Evolutionary conservation across 257 asterid genomes (phyloP).

Genomic region (Apocynum venetum): DNA sequence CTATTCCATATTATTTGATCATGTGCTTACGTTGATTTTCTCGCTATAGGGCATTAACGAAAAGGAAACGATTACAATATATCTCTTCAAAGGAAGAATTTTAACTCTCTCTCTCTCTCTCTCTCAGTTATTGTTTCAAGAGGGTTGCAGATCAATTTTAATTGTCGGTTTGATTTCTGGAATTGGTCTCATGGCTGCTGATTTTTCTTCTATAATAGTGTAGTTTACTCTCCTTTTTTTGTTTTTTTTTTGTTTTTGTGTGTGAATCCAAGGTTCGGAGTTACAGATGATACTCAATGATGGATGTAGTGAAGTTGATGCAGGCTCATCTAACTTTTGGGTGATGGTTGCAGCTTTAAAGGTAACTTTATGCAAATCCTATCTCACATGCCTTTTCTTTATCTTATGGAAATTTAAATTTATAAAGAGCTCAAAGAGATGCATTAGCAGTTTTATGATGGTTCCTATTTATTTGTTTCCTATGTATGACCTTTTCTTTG

Average conservation of each 20-base stretch:
- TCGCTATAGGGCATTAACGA: not conserved
- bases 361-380: conserved; percentile 33
- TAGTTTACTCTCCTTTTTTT: conserved; percentile 3
- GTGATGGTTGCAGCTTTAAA: conserved; percentile 86
- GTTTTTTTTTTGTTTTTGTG: no score
- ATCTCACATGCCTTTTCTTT: not conserved
- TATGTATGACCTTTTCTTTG: not conserved
- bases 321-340: conserved; percentile 91
- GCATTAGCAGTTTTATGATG: not conserved
- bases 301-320: conserved; percentile 63
- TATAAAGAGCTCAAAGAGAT: not conserved
- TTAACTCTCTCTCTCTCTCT: not conserved
- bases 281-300: conserved; percentile 64
- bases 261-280: conserved; percentile 52
- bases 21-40: not conserved
- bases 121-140: not conserved
- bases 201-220: not conserved
- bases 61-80: not conserved
- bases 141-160: not conserved
- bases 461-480: not conserved
- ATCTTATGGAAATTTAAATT: not conserved
- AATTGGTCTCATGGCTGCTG: no score
- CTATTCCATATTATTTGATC: not conserved
- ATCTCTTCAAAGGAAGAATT: not conserved
- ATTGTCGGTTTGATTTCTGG: not conserved